These are phyloP conservation scores for Adansonia grandidieri DNA, from an alignment of 441 rosid genomes.

Conservation along the genomic window DNA sequence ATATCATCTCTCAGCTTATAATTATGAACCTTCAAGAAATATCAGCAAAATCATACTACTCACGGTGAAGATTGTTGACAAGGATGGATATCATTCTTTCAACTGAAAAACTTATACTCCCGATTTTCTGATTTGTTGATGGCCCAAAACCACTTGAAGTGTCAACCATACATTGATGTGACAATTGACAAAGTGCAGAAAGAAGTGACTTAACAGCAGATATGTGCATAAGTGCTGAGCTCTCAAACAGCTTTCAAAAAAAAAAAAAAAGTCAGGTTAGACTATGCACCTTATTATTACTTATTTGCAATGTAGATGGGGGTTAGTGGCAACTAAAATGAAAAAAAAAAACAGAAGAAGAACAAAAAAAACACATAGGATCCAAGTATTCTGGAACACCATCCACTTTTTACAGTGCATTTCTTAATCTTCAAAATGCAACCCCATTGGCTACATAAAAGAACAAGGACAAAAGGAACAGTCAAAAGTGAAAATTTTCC, in stretches of 20 bases:
- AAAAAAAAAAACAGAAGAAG: conserved; percentile 6
- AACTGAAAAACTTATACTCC: conserved; percentile 86
- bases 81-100: conserved; percentile 97
- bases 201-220: conserved; percentile 98
- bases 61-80: conserved; percentile 97
- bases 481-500: background rate
- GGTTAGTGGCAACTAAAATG: background rate
- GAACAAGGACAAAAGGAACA: conserved; percentile 1
- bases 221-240: conserved; percentile 97
- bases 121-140: conserved; percentile 75
- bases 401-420: conserved; percentile 9
- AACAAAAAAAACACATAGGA: conserved; percentile 2
- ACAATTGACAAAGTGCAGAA: conserved; percentile 80
- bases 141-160: conserved; percentile 76
- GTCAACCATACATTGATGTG: conserved; percentile 86
- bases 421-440: background rate
- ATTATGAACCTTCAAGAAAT: conserved; percentile 23
- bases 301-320: background rate
- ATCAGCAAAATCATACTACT: conserved; percentile 43
- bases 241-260: conserved; percentile 79
- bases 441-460: background rate
- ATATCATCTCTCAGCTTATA: background rate
- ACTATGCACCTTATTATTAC: conserved; percentile 27
- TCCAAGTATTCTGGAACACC: background rate
- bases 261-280: conserved; percentile 51